These are phyloP conservation scores for Emydomyces testavorans DNA, from an alignment of 2,329 filamentous ascomycete species.

Conservation along the genomic window DNA sequence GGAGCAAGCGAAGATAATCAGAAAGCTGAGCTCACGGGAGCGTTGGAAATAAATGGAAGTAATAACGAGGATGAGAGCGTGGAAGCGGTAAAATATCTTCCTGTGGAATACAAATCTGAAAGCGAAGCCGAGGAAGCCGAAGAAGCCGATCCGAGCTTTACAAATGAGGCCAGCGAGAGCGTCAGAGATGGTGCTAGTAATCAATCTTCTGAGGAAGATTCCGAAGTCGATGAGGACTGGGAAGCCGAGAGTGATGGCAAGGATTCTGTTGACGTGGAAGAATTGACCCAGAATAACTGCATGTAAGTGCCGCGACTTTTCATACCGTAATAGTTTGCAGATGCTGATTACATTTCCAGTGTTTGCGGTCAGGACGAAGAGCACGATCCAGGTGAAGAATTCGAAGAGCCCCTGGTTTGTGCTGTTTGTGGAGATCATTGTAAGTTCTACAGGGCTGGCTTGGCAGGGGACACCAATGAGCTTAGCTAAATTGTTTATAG, in stretches of 20 bases:
- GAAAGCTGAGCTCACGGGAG: conserved; percentile 14
- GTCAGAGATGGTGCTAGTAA: conserved; percentile 37
- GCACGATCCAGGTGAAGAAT: conserved; percentile 68
- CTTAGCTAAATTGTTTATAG: conserved; percentile 47
- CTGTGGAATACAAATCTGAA: conserved; percentile 22
- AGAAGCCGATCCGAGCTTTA: conserved; percentile 35
- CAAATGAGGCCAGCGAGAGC: conserved; percentile 27
- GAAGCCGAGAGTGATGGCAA: conserved; percentile 39
- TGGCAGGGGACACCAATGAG: conserved; percentile 22
- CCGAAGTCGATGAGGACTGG: conserved; percentile 40
- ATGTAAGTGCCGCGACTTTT: conserved; percentile 39
- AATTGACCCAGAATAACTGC: conserved; percentile 47
- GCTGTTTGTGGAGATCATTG: conserved; percentile 68
- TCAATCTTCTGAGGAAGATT: conserved; percentile 44
- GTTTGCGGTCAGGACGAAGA: conserved; percentile 79
- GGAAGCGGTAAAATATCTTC: conserved; percentile 29
- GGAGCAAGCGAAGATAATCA: conserved; percentile 24
- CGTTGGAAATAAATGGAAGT: conserved; percentile 15
- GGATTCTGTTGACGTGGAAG: conserved; percentile 38
- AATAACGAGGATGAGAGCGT: conserved; percentile 33
- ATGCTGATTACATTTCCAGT: conserved; percentile 35
- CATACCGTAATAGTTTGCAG: not conserved
- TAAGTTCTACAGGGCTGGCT: conserved; percentile 41
- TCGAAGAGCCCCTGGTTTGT: conserved; percentile 67
- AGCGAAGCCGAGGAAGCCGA: conserved; percentile 33